A percentile compares a stretch with the other conserved stretches of the same genome.
These are phyloP conservation scores for Buddleja alternifolia DNA, from an alignment of 257 asterid species.

Conservation along the genomic window DNA sequence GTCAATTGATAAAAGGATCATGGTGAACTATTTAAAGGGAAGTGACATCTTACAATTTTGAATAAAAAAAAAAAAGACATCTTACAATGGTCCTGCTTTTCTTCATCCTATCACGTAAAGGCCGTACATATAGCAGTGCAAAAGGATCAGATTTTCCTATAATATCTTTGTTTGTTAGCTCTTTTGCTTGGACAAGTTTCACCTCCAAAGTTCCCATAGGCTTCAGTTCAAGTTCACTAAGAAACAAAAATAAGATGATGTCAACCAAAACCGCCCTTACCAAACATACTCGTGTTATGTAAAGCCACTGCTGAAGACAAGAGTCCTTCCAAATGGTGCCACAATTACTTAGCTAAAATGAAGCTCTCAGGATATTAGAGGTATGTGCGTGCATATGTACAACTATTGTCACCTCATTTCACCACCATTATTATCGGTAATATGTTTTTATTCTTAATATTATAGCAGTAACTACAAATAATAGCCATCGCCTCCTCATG, in stretches of 20 bases:
- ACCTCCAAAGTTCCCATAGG: slow-evolving; percentile 90
- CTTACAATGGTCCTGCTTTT: slow-evolving; percentile 90
- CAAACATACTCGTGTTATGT: slow-evolving; percentile 21
- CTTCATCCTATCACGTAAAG: slow-evolving; percentile 83
- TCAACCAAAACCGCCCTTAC: slow-evolving; percentile 17
- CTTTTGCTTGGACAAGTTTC: slow-evolving; percentile 96
- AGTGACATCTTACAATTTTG: too few relatives aligned
- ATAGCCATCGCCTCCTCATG: too few relatives aligned
- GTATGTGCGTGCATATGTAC: too few relatives aligned
- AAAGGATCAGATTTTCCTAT: slow-evolving; percentile 98
- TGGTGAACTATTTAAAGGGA: too few relatives aligned
- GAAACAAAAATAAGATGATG: slow-evolving; percentile 21
- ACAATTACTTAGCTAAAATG: too few relatives aligned
- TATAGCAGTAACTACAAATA: too few relatives aligned
- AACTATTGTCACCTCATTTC: too few relatives aligned
- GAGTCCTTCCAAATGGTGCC: too few relatives aligned
- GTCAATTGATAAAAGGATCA: slow-evolving; percentile 20
- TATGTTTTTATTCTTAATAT: too few relatives aligned
- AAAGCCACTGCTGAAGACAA: slow-evolving; percentile 20
- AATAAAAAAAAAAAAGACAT: too few relatives aligned
- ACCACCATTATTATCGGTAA: too few relatives aligned
- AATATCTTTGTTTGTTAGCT: slow-evolving; percentile 86
- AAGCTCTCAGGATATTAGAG: too few relatives aligned
- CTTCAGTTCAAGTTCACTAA: slow-evolving; percentile 95
- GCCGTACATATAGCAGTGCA: slow-evolving; percentile 85